These are phyloP conservation scores for Papiliotrema laurentii DNA, from an alignment of 1,284 basidiomycete genomes.

Conservation along the genomic window DNA sequence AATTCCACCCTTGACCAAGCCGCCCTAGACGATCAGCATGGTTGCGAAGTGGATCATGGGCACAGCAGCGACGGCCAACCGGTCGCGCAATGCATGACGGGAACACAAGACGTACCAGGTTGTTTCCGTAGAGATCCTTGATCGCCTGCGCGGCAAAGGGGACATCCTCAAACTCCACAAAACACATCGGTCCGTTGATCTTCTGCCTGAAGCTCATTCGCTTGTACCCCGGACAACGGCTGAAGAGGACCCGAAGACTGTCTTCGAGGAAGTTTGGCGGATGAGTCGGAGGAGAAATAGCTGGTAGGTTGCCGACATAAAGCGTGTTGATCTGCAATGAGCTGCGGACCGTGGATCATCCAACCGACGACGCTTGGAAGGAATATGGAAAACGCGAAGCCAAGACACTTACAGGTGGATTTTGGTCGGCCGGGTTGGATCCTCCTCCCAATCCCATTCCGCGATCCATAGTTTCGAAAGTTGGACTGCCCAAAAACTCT, in stretches of 20 bases:
- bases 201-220: conserved; percentile 93
- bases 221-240: conserved; percentile 72
- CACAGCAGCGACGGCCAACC: conserved; percentile 4
- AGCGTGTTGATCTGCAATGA: conserved; percentile 76
- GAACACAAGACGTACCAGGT: conserved; percentile 53
- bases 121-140: conserved; percentile 86
- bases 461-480: conserved; percentile 20
- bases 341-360: neutral
- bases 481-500: conserved; percentile 19
- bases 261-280: conserved; percentile 79
- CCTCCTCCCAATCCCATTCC: conserved; percentile 18
- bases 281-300: conserved; percentile 58
- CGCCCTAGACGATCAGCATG: conserved; percentile 50
- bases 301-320: conserved; percentile 90
- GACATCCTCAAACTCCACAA: conserved; percentile 94
- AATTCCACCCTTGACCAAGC: conserved; percentile 90
- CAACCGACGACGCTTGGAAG: neutral
- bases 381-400: neutral
- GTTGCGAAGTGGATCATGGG: neutral
- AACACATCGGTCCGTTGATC: conserved; percentile 95
- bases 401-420: conserved; percentile 66
- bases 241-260: conserved; percentile 74
- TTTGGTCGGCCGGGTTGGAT: conserved; percentile 72
- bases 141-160: conserved; percentile 75
- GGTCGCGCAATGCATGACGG: no score